Percentiles rank a stretch among this genome's conserved stretches.
Conservation (phyloP, 495 filamentous ascomycete species). For the Cladorrhinum samala region DNA sequence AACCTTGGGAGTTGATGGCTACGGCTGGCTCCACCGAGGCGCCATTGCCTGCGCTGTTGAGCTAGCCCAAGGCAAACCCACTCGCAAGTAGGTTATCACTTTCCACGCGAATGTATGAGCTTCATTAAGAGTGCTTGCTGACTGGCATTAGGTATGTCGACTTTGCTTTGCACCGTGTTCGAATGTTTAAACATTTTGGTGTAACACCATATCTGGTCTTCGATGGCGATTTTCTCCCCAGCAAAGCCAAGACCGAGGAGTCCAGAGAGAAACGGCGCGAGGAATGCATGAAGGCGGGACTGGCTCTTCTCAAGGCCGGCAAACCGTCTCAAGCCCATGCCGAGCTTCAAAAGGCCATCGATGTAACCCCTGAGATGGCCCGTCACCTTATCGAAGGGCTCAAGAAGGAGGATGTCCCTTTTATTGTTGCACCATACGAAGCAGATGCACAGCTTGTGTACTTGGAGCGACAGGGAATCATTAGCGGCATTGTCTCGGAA, state of each 20-base stretch:
- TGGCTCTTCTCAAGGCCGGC: constrained; percentile 75
- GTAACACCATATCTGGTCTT: constrained; percentile 91
- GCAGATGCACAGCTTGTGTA: constrained; percentile 95
- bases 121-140: background rate
- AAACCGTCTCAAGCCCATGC: constrained; percentile 72
- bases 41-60: constrained; percentile 88
- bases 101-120: constrained; percentile 1
- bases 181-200: constrained; percentile 88
- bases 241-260: constrained; percentile 86
- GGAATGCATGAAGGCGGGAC: constrained; percentile 63
- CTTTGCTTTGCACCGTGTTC: constrained; percentile 82
- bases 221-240: constrained; percentile 91
- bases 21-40: constrained; percentile 97
- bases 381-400: constrained; percentile 85
- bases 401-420: constrained; percentile 70
- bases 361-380: constrained; percentile 95
- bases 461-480: constrained; percentile 74
- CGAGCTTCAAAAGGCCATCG: constrained; percentile 91
- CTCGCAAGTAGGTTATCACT: constrained; percentile 59
- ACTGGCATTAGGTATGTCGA: constrained; percentile 67
- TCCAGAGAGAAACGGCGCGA: constrained; percentile 64
- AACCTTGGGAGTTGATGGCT: constrained; percentile 89
- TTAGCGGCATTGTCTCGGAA: constrained; percentile 86
- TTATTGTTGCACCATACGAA: constrained; percentile 95
- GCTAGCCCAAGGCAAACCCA: constrained; percentile 80